Percentiles rank a stretch among this genome's conserved stretches.
Conservation (phyloP, 495 filamentous ascomycete species). For the Trichoderma reesei region DNA sequence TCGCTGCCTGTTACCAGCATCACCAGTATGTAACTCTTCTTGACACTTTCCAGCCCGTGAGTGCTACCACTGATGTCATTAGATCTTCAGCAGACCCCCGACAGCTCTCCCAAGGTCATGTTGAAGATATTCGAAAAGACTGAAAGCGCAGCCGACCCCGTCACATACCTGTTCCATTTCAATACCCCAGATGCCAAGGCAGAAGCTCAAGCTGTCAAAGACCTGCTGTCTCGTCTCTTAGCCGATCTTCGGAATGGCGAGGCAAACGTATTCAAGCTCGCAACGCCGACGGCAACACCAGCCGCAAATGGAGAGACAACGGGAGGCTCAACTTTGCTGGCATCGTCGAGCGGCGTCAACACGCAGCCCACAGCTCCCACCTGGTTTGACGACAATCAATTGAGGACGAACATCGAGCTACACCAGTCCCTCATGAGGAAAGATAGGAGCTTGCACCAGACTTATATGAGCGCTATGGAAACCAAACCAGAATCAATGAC, state of each 20-base stretch:
- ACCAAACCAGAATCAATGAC: conserved; percentile 75
- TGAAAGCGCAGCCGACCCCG: conserved; percentile 40
- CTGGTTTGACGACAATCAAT: conserved; percentile 66
- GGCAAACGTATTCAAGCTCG: conserved; percentile 30
- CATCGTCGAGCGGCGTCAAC: conserved; percentile 34
- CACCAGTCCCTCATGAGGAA: conserved; percentile 79
- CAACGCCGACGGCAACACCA: conserved; percentile 29
- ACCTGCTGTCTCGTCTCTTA: conserved; percentile 66
- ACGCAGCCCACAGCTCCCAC: conserved; percentile 38
- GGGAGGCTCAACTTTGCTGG: conserved; percentile 35
- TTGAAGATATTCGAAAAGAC: conserved; percentile 72
- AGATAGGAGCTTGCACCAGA: conserved; percentile 59
- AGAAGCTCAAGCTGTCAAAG: conserved; percentile 78
- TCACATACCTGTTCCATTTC: conserved; percentile 77
- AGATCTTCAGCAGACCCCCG: conserved; percentile 91
- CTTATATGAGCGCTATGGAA: conserved; percentile 68
- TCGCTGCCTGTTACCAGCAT: conserved; percentile 65
- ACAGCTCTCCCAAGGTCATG: conserved; percentile 73
- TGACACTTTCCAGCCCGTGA: conserved; percentile 5
- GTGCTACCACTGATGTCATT: conserved; percentile 10
- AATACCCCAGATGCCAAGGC: conserved; percentile 66
- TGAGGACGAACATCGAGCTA: conserved; percentile 64
- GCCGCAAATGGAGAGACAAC: conserved; percentile 18
- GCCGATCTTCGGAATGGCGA: conserved; percentile 53
- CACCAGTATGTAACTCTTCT: conserved; percentile 48